Conservation (phyloP, 2,329 filamentous ascomycete species). For the Ilyonectria destructans region DNA sequence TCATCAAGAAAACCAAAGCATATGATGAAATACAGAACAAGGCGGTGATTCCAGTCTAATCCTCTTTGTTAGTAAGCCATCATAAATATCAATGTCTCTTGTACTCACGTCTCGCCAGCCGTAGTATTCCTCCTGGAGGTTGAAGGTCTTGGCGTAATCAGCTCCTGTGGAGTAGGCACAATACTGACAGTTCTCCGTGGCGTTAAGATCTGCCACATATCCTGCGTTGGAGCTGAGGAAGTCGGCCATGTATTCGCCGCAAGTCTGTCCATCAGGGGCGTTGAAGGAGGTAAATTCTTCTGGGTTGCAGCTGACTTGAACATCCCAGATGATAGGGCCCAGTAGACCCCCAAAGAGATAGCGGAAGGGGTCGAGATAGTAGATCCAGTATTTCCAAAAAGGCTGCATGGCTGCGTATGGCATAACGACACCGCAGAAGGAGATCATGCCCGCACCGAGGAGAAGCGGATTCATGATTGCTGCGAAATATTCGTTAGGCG, state of each 20-base stretch:
- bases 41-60: conserved; percentile 41
- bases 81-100: not conserved
- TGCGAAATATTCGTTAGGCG: conserved; percentile 66
- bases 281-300: conserved; percentile 48
- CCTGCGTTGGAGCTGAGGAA: conserved; percentile 34
- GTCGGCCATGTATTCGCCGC: conserved; percentile 41
- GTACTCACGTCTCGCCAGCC: conserved; percentile 44
- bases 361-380: conserved; percentile 61
- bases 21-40: conserved; percentile 43
- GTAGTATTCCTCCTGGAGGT: conserved; percentile 35
- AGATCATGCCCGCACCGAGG: conserved; percentile 56
- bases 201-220: conserved; percentile 31
- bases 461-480: conserved; percentile 63
- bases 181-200: conserved; percentile 36
- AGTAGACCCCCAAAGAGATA: conserved; percentile 60
- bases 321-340: conserved; percentile 56
- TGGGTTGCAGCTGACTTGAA: conserved; percentile 54
- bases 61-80: not conserved
- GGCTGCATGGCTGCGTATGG: conserved; percentile 42
- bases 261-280: conserved; percentile 27
- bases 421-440: conserved; percentile 48
- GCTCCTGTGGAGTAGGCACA: conserved; percentile 38
- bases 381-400: conserved; percentile 55
- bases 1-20: conserved; percentile 44
- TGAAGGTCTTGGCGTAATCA: conserved; percentile 39